Base-by-base conservation (phyloP, 805 yeast genomes). In the Lachancea kluyveri region DNA sequence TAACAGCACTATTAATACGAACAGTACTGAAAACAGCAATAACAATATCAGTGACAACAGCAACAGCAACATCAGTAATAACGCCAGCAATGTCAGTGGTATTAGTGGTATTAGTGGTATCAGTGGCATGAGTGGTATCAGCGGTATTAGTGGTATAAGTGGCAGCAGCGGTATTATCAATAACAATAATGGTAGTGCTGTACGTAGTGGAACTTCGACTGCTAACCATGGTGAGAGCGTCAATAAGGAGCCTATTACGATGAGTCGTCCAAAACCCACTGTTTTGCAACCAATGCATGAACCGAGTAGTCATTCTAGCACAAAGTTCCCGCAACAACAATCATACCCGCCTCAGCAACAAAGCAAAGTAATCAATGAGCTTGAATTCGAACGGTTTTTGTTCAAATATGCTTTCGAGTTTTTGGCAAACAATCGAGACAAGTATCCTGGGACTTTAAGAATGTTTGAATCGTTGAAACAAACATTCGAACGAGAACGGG, bases 321-420 rank as follows among this genome's bases (percentile, higher is more conserved):
- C n/a, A n/a, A n/a, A n/a, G n/a, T n/a, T n/a, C n/a, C 21, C 10
- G 9, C 13, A 22, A n/a, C 11, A n/a, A 22, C 24, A 22, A 8
- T 10, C 10, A 8, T 19, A 8, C 21, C 21, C 8, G 21, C 21
- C 21, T 6, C 9, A n/a, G 7, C 13, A n/a, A 10, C 24, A n/a
- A 7, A 13, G 11, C 7, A 22, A 7, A 8, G 11, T 6, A 7
- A 25, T 25, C 9, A 25, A 25, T n/a, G 28, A 25, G 13, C 8
- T 25, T 8, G 28, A 25, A 9, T 25, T 25, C 19, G 28, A 25
- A 13, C 10, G 19, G 28, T 25, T 25, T 25, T 8, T 25, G 28
- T 14, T n/a, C 6, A 10, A 17, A 14, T 16, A 25, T 17, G 28
- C 28, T 6, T 14, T 16, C n/a, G 28, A 25, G 9, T 25, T 25